Base-by-base conservation (phyloP, 768 basidiomycete species). In the Postia placenta region DNA sequence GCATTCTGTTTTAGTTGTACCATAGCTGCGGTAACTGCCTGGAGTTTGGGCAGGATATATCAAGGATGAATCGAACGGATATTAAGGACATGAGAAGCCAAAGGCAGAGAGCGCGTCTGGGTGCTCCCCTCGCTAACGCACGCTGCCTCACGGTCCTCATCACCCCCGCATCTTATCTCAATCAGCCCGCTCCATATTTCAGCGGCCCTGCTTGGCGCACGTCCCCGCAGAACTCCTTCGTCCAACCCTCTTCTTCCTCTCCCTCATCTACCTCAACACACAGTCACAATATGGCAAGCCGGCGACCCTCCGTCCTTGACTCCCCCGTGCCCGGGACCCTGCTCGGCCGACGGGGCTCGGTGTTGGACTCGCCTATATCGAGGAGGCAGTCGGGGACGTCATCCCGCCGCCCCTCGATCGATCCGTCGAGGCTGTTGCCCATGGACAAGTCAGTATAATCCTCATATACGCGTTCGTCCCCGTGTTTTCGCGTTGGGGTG, bases 401-500 rank as follows among this genome's bases (percentile, higher is more conserved):
- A 33, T 86, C 84, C 23, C 75, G 87, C 53, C 74, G 83, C 38
- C 71, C 75, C 0, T 88, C 87, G 48, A 90, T 90, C 61, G 87
- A 90, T 64, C 87, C 87, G 47, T 78, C 78, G 57, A 76, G 76
- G 67, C 78, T 90, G 51, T 57, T 88, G 50, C 85, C 81, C 28
- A 90, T 90, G 84, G 81, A 87, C 75, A 88, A 80, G 87, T 87
- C 25, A 49, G 33, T 41, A 25, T 50, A 30, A 3, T 35, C 30
- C 30, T 39, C 11, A 39, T 22, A 9, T 39, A 39, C 19, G 38
- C 20, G 30, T 39, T 17, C 19, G 38, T 39, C 17, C n/a, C 17
- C 38, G 38, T 33, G 30, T 33, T 33, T 33, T 15, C 15, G n/a
- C n/a, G n/a, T n/a, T n/a, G n/a, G n/a, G n/a, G n/a, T n/a, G 15